Percentiles rank a stretch among this genome's conserved stretches.
These are phyloP conservation scores for Blastocystis sp. DNA, from an alignment of 352 stramenopile species.

Conservation along the genomic window DNA sequence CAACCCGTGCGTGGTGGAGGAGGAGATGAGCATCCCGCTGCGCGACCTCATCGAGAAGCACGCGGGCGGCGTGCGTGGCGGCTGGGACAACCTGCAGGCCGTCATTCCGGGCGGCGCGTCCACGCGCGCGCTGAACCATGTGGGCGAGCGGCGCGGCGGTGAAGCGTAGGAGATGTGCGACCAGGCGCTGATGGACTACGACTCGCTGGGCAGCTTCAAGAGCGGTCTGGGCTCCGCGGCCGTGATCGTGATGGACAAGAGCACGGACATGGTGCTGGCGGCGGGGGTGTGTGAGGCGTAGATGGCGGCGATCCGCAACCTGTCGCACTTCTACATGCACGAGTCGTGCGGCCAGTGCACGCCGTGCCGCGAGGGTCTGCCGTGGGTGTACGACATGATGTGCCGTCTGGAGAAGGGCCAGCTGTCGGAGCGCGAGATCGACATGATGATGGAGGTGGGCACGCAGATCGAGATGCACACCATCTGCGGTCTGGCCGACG, in stretches of 20 bases:
- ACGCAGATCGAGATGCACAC: conserved; percentile 98
- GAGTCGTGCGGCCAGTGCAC: conserved; percentile 99
- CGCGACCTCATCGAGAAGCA: conserved; percentile 96
- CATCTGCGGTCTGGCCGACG: conserved; percentile 97
- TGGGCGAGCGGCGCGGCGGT: neutral
- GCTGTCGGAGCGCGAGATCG: conserved; percentile 93
- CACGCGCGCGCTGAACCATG: conserved; percentile 75
- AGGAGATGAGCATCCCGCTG: conserved; percentile 95
- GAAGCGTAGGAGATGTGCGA: conserved; percentile 78
- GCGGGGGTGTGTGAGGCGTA: conserved; percentile 98
- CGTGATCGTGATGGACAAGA: conserved; percentile 98
- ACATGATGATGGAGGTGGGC: conserved; percentile 95
- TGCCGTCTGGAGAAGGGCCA: conserved; percentile 95
- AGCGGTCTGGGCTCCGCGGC: conserved; percentile 92
- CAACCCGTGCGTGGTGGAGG: conserved; percentile 95
- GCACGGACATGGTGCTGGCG: conserved; percentile 98
- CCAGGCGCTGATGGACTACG: conserved; percentile 99
- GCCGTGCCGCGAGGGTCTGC: conserved; percentile 93
- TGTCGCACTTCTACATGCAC: conserved; percentile 98
- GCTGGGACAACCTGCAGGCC: conserved; percentile 96
- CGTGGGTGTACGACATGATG: conserved; percentile 93
- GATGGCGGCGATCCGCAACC: conserved; percentile 92
- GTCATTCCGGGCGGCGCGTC: conserved; percentile 86
- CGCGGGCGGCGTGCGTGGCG: conserved; percentile 92
- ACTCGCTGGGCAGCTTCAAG: conserved; percentile 91